Percentiles rank a stretch among this genome's conserved stretches.
Evolutionary conservation across 306 rosid species (phyloP).

Genomic region (Crataegus laevigata): DNA sequence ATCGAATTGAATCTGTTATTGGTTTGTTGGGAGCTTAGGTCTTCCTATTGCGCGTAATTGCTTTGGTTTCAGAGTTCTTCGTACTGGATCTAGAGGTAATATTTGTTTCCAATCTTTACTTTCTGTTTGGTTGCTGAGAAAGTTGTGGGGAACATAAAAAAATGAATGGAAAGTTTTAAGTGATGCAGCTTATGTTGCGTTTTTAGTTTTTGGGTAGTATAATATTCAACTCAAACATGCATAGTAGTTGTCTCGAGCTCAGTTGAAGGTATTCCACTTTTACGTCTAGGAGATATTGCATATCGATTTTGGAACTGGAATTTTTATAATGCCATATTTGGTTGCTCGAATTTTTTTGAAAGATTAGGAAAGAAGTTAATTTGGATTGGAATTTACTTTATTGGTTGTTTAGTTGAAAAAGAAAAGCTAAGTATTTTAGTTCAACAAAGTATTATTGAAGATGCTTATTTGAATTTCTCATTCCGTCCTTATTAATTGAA

Average conservation of each 20-base stretch:
- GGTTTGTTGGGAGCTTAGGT: slow-evolving; percentile 6
- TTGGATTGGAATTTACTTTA: not conserved
- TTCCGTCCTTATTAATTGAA: not conserved
- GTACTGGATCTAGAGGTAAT: slow-evolving; percentile 26
- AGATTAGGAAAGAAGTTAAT: not conserved
- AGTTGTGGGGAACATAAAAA: not conserved
- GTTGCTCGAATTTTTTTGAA: not conserved
- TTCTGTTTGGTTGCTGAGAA: not conserved
- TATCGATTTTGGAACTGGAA: not conserved
- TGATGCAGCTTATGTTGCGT: not conserved
- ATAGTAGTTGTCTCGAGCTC: not conserved
- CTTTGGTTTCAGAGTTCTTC: not conserved
- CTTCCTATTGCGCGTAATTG: not conserved
- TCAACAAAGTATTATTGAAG: not conserved
- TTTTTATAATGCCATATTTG: not conserved
- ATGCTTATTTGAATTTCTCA: not conserved
- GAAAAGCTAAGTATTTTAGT: not conserved
- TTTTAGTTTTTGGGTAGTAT: not conserved
- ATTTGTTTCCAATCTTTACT: not conserved
- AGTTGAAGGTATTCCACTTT: not conserved
- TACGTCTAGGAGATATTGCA: not conserved
- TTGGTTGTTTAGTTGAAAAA: not conserved
- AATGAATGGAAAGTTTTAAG: not conserved
- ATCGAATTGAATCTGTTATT: not conserved
- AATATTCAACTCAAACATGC: not conserved